Evolutionary conservation across 495 filamentous ascomycete species (phyloP).

Genomic region (Polyplosphaeria fusca): DNA sequence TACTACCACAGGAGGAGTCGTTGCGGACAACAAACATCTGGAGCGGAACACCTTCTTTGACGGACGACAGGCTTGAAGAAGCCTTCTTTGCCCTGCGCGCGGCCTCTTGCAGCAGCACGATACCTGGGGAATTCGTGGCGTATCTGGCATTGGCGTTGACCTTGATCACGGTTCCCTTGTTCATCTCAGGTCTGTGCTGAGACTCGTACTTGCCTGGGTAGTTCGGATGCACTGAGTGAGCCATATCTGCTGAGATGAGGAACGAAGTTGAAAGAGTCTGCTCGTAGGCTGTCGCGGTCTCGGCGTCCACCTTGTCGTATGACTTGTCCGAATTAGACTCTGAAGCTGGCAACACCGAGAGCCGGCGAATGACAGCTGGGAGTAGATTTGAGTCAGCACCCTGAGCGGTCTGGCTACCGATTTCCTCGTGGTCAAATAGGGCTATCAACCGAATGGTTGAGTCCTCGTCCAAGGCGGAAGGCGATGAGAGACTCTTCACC

Average conservation of each 20-base stretch:
- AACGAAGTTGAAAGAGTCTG: conserved; percentile 91
- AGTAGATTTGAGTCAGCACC: conserved; percentile 91
- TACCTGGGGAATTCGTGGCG: conserved; percentile 91
- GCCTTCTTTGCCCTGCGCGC: conserved; percentile 60
- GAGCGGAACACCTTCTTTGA: conserved; percentile 64
- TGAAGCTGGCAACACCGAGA: conserved; percentile 68
- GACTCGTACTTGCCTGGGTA: conserved; percentile 87
- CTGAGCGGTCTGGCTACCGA: conserved; percentile 86
- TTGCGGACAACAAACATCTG: conserved; percentile 97
- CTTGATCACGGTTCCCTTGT: conserved; percentile 94
- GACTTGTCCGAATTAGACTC: conserved; percentile 52
- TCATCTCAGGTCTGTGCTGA: conserved; percentile 88
- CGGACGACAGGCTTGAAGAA: conserved; percentile 33
- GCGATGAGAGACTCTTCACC: conserved; percentile 68
- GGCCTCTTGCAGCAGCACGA: conserved; percentile 84
- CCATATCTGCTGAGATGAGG: conserved; percentile 96
- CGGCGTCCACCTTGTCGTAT: conserved; percentile 47
- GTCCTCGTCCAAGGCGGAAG: conserved; percentile 66
- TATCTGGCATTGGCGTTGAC: conserved; percentile 97
- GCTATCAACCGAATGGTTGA: conserved; percentile 80
- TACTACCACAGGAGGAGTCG: conserved; percentile 88
- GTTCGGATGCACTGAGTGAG: conserved; percentile 92
- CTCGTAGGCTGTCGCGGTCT: conserved; percentile 78
- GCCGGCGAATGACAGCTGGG: conserved; percentile 79
- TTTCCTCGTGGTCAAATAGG: conserved; percentile 97